Conservation (phyloP, 2,329 filamentous ascomycete genomes). For the Herpotrichia juniperi region DNA sequence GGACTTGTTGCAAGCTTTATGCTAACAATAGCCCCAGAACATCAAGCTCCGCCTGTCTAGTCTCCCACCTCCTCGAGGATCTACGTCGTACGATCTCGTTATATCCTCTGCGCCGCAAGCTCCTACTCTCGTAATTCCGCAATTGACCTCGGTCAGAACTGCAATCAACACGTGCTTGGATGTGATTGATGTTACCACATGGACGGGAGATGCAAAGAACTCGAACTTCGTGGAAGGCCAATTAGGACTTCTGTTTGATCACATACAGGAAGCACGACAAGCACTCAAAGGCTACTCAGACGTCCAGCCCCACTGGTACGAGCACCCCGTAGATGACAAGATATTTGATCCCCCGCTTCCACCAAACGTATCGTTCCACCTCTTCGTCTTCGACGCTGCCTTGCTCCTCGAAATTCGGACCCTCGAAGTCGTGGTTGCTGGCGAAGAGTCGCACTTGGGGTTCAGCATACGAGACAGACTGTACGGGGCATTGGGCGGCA, state of each 20-base stretch:
- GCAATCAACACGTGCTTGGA: slow-evolving; percentile 84
- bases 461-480: slow-evolving; percentile 65
- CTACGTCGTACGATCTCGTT: slow-evolving; percentile 57
- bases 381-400: slow-evolving; percentile 61
- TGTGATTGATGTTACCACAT: slow-evolving; percentile 77
- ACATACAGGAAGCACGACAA: slow-evolving; percentile 65
- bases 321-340: slow-evolving; percentile 61
- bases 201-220: slow-evolving; percentile 69
- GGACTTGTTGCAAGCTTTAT: background rate
- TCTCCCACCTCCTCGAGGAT: slow-evolving; percentile 61
- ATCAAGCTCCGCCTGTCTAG: slow-evolving; percentile 79
- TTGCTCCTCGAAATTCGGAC: slow-evolving; percentile 68
- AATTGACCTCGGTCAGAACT: slow-evolving; percentile 74
- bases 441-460: slow-evolving; percentile 37
- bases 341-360: slow-evolving; percentile 69
- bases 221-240: slow-evolving; percentile 64
- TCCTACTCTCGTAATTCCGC: slow-evolving; percentile 67
- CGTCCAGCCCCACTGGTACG: slow-evolving; percentile 61
- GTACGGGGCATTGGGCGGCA: slow-evolving; percentile 52
- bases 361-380: slow-evolving; percentile 74
- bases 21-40: slow-evolving; percentile 56
- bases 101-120: slow-evolving; percentile 60
- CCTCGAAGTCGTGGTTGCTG: slow-evolving; percentile 60
- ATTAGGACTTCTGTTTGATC: slow-evolving; percentile 64
- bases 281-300: slow-evolving; percentile 63